Evolutionary conservation across 192 early-diverging fungal species (phyloP), one percentile per base, ranked within the genome.

Genomic region (Backusella liffmaniae): DNA sequence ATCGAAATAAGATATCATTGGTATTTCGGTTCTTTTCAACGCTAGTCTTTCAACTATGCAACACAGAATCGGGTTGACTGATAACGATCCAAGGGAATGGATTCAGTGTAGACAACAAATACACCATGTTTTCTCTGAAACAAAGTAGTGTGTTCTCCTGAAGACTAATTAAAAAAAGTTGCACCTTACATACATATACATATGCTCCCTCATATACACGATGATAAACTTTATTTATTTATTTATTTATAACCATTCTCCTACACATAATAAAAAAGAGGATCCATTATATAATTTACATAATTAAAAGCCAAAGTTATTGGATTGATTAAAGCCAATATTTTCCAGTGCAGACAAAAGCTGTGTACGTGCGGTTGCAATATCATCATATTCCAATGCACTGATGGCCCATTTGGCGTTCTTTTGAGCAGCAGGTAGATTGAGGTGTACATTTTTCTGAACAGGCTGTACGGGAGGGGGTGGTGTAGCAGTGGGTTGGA

Each of bases 321-420:
- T 81, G 5, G 46, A 36, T 13, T 66, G 76, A 35, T 81, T 77
- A 35, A 66, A 81, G 0, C 80, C 80, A 65, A 81, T 37, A 7
- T 77, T 46, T 36, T 77, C 81, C 4, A 95, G 82, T 21, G 94
- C 94, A 67, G 91, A 89, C 46, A 88, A 82, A 56, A 96, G 76
- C 73, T 95, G 91, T 6, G 88, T 84, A n/a, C 96, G 85, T 5
- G 97, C 96, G 0, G 93, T 95, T 4, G 86, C 80, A 16, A 98
- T 88, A 83, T 99, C 97, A 73, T 97, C 96, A 76, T 97, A 99
- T 72, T 97, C 92, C 18, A 99, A 76, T 4, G 98, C 94, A 76
- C 95, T 97, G 77, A 96, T 93, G 3, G 96, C 97, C 87, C 92
- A 98, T 72, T 94, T 92, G 12, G 95, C 88, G 53, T 91, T 86